These are phyloP conservation scores for Mucor ambiguus DNA, from an alignment of 371 early-diverging fungal genomes.

Conservation along the genomic window DNA sequence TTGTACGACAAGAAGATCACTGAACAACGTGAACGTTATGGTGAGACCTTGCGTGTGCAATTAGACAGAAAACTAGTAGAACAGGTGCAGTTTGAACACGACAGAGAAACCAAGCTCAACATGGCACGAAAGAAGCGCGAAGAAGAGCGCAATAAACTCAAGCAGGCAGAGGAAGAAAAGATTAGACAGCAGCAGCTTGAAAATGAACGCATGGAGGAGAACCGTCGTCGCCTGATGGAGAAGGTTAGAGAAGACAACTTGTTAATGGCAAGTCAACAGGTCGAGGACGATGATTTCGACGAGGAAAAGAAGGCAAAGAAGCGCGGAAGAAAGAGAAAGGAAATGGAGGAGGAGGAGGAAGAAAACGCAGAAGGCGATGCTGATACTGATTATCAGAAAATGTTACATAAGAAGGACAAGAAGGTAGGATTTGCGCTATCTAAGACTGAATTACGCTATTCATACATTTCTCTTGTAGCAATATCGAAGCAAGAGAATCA, in stretches of 20 bases:
- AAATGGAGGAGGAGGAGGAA: slow-evolving; percentile 22
- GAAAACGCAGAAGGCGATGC: slow-evolving; percentile 19
- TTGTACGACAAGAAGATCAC: slow-evolving; percentile 67
- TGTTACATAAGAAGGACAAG: slow-evolving; percentile 16
- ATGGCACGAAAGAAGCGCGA: slow-evolving; percentile 55
- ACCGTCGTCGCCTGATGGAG: slow-evolving; percentile 30
- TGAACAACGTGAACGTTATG: slow-evolving; percentile 65
- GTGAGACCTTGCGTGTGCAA: slow-evolving; percentile 63
- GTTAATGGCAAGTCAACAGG: slow-evolving; percentile 29
- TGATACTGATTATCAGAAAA: slow-evolving; percentile 7
- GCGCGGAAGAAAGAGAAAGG: slow-evolving; percentile 19
- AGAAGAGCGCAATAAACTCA: slow-evolving; percentile 23
- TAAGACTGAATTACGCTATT: neutral
- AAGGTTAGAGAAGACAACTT: slow-evolving; percentile 33
- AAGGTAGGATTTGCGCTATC: slow-evolving; percentile 15
- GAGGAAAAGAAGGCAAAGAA: slow-evolving; percentile 33
- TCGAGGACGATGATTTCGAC: slow-evolving; percentile 30
- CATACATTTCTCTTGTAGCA: slow-evolving; percentile 7
- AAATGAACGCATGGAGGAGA: slow-evolving; percentile 30
- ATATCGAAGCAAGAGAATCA: slow-evolving; percentile 24
- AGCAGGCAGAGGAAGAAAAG: slow-evolving; percentile 30
- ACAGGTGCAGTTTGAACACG: slow-evolving; percentile 60
- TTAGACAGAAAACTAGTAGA: slow-evolving; percentile 62
- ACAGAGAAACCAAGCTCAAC: slow-evolving; percentile 45
- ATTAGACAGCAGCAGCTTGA: slow-evolving; percentile 26